Conservation (phyloP, 1,139 yeast species). For the Yamadazyma kanchanaburiensis region DNA sequence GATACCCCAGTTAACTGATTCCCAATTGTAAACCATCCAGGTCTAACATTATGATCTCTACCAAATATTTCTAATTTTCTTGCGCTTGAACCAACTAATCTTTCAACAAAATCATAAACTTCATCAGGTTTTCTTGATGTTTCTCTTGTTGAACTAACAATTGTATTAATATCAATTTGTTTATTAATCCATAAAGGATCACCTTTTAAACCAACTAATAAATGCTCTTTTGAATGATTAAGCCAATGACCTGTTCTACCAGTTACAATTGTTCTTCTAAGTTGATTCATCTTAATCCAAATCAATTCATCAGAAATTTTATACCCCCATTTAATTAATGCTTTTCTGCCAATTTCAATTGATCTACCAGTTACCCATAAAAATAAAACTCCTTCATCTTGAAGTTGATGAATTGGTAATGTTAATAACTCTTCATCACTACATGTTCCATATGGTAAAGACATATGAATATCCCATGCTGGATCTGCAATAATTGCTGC, state of each 20-base stretch:
- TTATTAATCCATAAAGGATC: conserved; percentile 68
- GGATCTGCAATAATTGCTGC: conserved; percentile 90
- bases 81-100: conserved; percentile 72
- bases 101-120: conserved; percentile 76
- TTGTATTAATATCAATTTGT: conserved; percentile 66
- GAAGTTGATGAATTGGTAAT: conserved; percentile 65
- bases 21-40: conserved; percentile 92
- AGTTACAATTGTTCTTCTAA: conserved; percentile 84
- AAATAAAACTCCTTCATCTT: conserved; percentile 77
- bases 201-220: conserved; percentile 82
- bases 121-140: conserved; percentile 93
- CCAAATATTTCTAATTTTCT: conserved; percentile 88
- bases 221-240: conserved; percentile 90
- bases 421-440: conserved; percentile 68
- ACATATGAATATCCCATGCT: conserved; percentile 87
- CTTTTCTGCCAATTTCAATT: conserved; percentile 79
- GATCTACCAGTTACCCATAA: conserved; percentile 97
- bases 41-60: conserved; percentile 75
- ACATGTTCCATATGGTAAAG: conserved; percentile 73
- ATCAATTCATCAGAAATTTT: conserved; percentile 71
- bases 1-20: conserved; percentile 67
- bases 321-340: conserved; percentile 82
- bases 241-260: conserved; percentile 98
- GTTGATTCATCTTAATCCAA: conserved; percentile 89
- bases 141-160: conserved; percentile 82